Evolutionary conservation across 495 filamentous ascomycete genomes (phyloP), one percentile per base, ranked within the genome.

Genomic region (Penicillium subrubescens): DNA sequence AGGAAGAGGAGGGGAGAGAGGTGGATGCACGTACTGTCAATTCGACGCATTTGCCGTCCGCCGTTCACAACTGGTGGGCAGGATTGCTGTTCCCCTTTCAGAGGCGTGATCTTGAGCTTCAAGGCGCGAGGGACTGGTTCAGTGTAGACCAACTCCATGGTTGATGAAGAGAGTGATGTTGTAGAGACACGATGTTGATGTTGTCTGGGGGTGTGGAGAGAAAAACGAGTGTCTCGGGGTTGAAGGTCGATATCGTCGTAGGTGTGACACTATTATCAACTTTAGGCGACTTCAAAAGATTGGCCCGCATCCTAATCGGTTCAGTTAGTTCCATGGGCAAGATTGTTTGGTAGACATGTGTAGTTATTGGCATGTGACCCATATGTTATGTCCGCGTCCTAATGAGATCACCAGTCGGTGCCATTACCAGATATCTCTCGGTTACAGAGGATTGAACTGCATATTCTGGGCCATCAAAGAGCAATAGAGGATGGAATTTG

Each of bases 251-350:
- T 7, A 12, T 31, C 14, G 33, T 21, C 52, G 29, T 35, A 37
- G 53, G 53, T 56, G 53, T 33, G 33, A 56, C 53, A 37, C 33
- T 56, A 7, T 12, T 7, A 37, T 56, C 53, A 14, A 37, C 2
- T 34, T 56, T 56, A 31, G 53, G 29, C 53, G 33, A 37, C 53
- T 56, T 56, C 53, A 35, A 56, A 56, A 56, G 53, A 56, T 3
- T 56, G 53, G 53, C 25, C 53, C 53, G n/a, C 33, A 25, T 56
- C 53, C 33, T 56, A 56, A 56, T 56, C 53, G 8, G 33, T 37
- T 17, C 8, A 44, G 44, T 48, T 19, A 2, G n/a, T 48, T 48
- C 44, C 53, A 37, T 56, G 53, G 53, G 19, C 21, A 31, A 14
- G 4, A 21, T 7, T 7, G 17, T 15, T 12, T 48, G 19, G 11